These are phyloP conservation scores for Solanum pennellii DNA, from an alignment of 257 asterid species.

Conservation along the genomic window DNA sequence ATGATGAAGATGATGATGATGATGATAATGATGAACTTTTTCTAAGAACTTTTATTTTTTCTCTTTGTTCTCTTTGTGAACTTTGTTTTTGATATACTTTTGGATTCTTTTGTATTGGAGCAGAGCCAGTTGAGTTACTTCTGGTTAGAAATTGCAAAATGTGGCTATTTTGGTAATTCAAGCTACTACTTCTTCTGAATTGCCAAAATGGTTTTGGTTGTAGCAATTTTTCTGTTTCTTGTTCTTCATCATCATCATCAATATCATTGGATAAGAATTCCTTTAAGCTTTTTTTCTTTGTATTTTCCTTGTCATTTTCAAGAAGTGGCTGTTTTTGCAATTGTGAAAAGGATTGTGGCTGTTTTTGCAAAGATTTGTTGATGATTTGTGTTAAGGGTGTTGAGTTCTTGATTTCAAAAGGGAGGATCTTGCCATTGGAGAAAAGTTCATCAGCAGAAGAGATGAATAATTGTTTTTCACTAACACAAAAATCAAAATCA, in stretches of 20 bases:
- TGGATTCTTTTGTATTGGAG: slow-evolving; percentile 40
- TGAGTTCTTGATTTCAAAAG: slow-evolving; percentile 36
- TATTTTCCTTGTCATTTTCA: neutral
- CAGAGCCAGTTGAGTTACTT: slow-evolving; percentile 83
- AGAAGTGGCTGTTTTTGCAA: neutral
- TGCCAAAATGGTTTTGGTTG: slow-evolving; percentile 56
- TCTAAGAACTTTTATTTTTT: slow-evolving; percentile 11
- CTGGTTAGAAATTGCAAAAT: slow-evolving; percentile 46
- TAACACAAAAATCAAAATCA: slow-evolving; percentile 38
- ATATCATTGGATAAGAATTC: slow-evolving; percentile 40
- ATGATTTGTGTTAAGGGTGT: neutral
- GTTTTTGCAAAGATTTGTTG: neutral
- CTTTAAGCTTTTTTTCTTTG: slow-evolving; percentile 43
- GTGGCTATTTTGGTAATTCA: slow-evolving; percentile 29
- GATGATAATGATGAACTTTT: slow-evolving; percentile 14
- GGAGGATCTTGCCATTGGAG: slow-evolving; percentile 74
- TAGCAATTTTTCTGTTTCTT: slow-evolving; percentile 8
- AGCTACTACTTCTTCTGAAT: slow-evolving; percentile 60
- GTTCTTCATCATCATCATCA: slow-evolving; percentile 18
- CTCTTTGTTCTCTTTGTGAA: slow-evolving; percentile 36
- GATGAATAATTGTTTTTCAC: slow-evolving; percentile 10
- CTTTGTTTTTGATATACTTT: slow-evolving; percentile 36
- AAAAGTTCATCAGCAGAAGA: slow-evolving; percentile 82
- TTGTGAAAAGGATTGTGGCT: neutral
- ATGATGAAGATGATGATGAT: neutral